phyloP scores from a whole-genome alignment of 208 protist genomes.

The Leishmania lainsoni region DNA sequence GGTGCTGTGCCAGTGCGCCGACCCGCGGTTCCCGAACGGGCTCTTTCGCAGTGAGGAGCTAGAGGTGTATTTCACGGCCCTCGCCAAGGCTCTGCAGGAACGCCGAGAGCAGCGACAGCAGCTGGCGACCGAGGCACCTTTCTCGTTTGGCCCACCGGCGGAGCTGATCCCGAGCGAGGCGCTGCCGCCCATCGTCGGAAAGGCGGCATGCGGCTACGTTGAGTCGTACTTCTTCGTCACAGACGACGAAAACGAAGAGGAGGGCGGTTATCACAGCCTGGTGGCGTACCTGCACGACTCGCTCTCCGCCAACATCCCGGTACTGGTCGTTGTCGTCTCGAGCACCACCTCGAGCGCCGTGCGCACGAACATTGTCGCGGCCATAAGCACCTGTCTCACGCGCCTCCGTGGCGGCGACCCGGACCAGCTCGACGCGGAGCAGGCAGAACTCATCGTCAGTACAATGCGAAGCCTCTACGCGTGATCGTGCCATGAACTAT shows the following conservation, averaged over 20 bases:
- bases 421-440: constrained; percentile 38
- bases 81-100: constrained; percentile 20
- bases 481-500: not conserved
- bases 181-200: constrained; percentile 46
- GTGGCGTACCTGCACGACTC: constrained; percentile 39
- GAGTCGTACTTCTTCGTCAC: constrained; percentile 68
- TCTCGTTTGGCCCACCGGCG: not conserved
- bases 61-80: constrained; percentile 31
- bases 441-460: constrained; percentile 42
- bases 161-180: constrained; percentile 2
- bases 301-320: constrained; percentile 27
- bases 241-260: constrained; percentile 32
- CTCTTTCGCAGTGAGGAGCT: constrained; percentile 36
- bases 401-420: constrained; percentile 6
- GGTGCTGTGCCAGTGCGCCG: constrained; percentile 44
- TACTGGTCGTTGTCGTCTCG: constrained; percentile 53
- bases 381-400: constrained; percentile 38
- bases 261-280: constrained; percentile 48
- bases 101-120: constrained; percentile 16
- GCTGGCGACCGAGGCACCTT: not conserved
- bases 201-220: constrained; percentile 36
- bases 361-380: constrained; percentile 50
- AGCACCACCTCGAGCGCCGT: constrained; percentile 25
- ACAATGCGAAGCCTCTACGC: constrained; percentile 45
- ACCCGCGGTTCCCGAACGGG: constrained; percentile 42